Conservation (phyloP, 164 flowering plant genomes). For the Vitis rotundifolia region DNA sequence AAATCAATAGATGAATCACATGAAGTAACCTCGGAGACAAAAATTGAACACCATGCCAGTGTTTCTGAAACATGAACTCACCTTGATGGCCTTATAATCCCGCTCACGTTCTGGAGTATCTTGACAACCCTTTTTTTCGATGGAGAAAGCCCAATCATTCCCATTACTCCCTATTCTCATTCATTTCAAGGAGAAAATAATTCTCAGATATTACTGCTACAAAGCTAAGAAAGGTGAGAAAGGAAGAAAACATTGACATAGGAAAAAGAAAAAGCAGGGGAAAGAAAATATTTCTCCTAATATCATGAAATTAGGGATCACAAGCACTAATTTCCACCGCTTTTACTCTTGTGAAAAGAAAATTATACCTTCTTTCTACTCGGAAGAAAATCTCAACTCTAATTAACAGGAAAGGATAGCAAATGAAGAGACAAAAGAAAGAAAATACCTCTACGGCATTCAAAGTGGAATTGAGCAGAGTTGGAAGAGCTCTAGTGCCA, state of each 20-base stretch:
- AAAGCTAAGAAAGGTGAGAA: no score
- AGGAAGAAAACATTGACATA: no score
- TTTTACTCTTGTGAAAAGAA: no score
- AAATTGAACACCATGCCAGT: neutral
- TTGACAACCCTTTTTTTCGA: conserved; percentile 50
- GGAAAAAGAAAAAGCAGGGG: no score
- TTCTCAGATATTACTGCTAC: no score
- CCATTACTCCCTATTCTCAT: conserved; percentile 30
- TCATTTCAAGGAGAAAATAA: neutral
- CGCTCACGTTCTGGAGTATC: conserved; percentile 52
- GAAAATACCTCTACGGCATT: neutral
- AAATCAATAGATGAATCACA: conserved; percentile 1
- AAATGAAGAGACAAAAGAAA: neutral
- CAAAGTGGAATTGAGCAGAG: conserved; percentile 12
- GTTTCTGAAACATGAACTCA: conserved; percentile 7
- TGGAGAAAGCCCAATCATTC: conserved; percentile 40
- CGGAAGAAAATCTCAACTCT: neutral
- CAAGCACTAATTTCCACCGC: no score
- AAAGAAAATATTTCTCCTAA: no score
- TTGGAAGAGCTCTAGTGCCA: conserved; percentile 19
- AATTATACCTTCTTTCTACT: no score
- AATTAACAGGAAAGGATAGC: neutral
- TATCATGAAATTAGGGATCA: no score
- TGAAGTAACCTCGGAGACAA: neutral
- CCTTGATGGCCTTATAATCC: conserved; percentile 64